Base-by-base conservation (phyloP, 305 asterid genomes). In the Rubia peregrina region DNA sequence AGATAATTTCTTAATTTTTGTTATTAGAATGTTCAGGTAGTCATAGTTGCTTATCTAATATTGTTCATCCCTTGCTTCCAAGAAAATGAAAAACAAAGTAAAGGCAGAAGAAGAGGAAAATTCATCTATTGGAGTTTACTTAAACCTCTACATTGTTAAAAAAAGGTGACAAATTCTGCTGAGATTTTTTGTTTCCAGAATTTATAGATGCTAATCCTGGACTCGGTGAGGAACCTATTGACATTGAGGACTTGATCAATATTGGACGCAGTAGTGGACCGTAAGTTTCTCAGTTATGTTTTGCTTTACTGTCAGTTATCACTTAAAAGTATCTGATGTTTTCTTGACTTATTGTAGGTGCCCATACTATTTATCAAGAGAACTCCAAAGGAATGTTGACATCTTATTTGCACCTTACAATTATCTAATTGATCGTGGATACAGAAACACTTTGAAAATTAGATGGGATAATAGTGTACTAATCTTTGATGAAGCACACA, bases 401-500 rank as follows among this genome's bases (percentile, higher is more conserved):
- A 87, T 94, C 82, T 78, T 94, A 85, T 94, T 94, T 85, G 96
- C 95, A 16, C 99, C 99, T 76, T 94, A 94, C 90, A 94, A 94
- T 83, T 94, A 94, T 83, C 99, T 94, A 73, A 91, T 94, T 74
- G 98, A 94, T 73, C 96, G 89, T 55, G 90, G 88, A 69, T 77
- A 84, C 78, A 80, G 96, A 73, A 89, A 84, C 70, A 82, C 93
- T 68, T 76, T 91, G 79, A 85, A 80, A 76, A 83, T 87, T 60
- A 85, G 86, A 77, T 91, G 96, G 99, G 70, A 69, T 59, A 87
- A 81, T 79, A 87, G 96, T 86, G 85, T 89, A 78, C 96, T 94
- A 69, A 91, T 94, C 79, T 94, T 94, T 80, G 99, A 94, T 83
- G 99, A 94, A 87, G 99, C 99, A 79, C 99, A 94, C 85, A 94